Conservation (phyloP, 2,329 filamentous ascomycete species). For the Aureobasidium sp. region DNA sequence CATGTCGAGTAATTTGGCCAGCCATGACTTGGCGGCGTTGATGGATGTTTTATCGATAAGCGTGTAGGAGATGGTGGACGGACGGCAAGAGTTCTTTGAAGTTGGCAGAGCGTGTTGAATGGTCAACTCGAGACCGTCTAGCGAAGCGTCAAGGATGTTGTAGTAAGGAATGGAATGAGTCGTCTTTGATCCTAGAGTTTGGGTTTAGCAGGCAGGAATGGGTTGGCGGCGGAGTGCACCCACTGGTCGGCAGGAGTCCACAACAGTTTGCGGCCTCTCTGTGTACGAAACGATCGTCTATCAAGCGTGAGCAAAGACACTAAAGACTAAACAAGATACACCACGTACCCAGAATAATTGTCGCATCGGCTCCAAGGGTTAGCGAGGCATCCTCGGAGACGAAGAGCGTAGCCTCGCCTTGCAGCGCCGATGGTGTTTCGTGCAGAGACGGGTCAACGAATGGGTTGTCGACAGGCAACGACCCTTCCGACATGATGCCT, state of each 20-base stretch:
- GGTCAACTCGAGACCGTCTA: slow-evolving; percentile 52
- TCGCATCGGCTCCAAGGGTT: slow-evolving; percentile 53
- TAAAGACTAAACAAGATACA: background rate
- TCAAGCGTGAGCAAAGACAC: background rate
- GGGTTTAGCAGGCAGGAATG: slow-evolving; percentile 6
- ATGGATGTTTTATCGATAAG: slow-evolving; percentile 46
- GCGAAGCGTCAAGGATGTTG: slow-evolving; percentile 76
- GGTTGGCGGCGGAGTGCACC: slow-evolving; percentile 13
- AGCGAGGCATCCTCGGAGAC: slow-evolving; percentile 54
- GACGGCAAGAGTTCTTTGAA: slow-evolving; percentile 48
- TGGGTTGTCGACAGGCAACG: slow-evolving; percentile 13
- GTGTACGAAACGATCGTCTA: slow-evolving; percentile 49
- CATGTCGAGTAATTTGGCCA: slow-evolving; percentile 55
- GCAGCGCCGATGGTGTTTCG: background rate
- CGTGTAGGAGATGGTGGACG: slow-evolving; percentile 55
- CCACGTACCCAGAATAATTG: slow-evolving; percentile 51
- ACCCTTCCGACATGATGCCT: slow-evolving; percentile 10
- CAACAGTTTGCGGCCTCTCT: slow-evolving; percentile 48
- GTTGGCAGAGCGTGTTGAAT: slow-evolving; percentile 64
- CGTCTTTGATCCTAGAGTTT: slow-evolving; percentile 32
- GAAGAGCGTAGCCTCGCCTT: slow-evolving; percentile 33
- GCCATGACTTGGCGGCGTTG: slow-evolving; percentile 53
- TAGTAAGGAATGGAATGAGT: slow-evolving; percentile 65
- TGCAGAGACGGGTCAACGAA: slow-evolving; percentile 16
- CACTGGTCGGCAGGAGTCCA: slow-evolving; percentile 48